Conservation (phyloP, 331 rosid species). For the Telfairia occidentalis region DNA sequence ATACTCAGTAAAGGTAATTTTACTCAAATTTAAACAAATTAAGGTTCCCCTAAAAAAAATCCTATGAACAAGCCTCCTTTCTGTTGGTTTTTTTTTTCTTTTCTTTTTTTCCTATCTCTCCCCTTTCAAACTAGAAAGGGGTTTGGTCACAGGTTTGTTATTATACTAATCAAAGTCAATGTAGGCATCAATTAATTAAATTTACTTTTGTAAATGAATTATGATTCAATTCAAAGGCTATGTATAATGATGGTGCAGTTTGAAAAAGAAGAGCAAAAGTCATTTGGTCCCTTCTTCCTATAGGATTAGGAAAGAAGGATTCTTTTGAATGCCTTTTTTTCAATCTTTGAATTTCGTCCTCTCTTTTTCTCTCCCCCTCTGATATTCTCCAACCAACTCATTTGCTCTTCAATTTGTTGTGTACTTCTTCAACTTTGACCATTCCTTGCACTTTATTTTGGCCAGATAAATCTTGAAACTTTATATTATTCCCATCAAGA, state of each 20-base stretch:
- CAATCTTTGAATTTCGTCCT: slow-evolving; percentile 6
- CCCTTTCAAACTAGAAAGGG: no score
- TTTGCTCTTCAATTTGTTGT: not conserved
- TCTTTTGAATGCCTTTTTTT: not conserved
- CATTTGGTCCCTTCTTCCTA: not conserved
- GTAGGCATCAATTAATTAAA: not conserved
- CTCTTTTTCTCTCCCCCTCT: not conserved
- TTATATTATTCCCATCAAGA: not conserved
- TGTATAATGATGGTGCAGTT: not conserved
- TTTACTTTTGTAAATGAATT: not conserved
- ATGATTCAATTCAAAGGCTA: not conserved
- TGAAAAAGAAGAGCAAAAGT: not conserved
- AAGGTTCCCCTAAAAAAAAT: no score
- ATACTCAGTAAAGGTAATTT: no score
- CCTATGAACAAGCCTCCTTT: no score
- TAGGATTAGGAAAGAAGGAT: not conserved
- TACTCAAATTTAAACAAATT: no score
- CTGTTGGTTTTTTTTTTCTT: no score
- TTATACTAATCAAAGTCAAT: not conserved
- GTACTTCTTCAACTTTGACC: slow-evolving; percentile 8
- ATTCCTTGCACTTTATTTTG: not conserved
- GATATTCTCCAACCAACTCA: not conserved
- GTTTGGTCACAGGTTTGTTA: not conserved
- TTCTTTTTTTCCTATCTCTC: no score
- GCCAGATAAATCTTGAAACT: not conserved